Base-by-base conservation (phyloP, 1,139 yeast species). In the Blastobotrys elegans region DNA sequence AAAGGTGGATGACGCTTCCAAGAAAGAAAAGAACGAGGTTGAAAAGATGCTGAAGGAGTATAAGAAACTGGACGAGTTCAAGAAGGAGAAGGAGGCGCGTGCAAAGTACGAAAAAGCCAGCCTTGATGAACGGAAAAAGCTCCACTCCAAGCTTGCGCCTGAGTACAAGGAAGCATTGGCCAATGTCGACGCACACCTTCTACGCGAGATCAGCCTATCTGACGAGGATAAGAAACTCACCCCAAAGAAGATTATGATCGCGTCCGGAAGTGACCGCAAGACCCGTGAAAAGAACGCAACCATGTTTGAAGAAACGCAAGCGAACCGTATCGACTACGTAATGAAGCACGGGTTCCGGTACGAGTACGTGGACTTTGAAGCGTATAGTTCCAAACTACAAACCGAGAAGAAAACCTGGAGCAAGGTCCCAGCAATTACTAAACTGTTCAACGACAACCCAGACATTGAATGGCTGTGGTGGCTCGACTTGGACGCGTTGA, bases 161-260 rank as follows among this genome's bases (percentile, higher is more conserved):
- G n/a, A n/a, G n/a, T n/a, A n/a, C 97, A 0, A 97, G 97, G 0
- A 79, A 70, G 48, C 67, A 67, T 61, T 87, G 89, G n/a, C n/a
- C n/a, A n/a, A n/a, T n/a, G n/a, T n/a, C n/a, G n/a, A n/a, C n/a
- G n/a, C n/a, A n/a, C n/a, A n/a, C n/a, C n/a, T n/a, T n/a, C n/a
- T n/a, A n/a, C n/a, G n/a, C n/a, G n/a, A n/a, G n/a, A n/a, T n/a
- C n/a, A n/a, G n/a, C n/a, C n/a, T n/a, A n/a, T n/a, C n/a, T n/a
- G n/a, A n/a, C n/a, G n/a, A n/a, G n/a, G n/a, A n/a, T n/a, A n/a
- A n/a, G n/a, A n/a, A n/a, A n/a, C n/a, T n/a, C n/a, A n/a, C 27
- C 10, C 27, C 27, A 24, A 5, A 5, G 10, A 55, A 63, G 43
- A 55, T 64, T 32, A 56, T 63, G 14, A 31, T 64, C 26, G 46